Percentiles rank a stretch among this genome's conserved stretches.
phyloP scores from a whole-genome alignment of 2,329 filamentous ascomycete genomes.

The Hypomyces perniciosus region DNA sequence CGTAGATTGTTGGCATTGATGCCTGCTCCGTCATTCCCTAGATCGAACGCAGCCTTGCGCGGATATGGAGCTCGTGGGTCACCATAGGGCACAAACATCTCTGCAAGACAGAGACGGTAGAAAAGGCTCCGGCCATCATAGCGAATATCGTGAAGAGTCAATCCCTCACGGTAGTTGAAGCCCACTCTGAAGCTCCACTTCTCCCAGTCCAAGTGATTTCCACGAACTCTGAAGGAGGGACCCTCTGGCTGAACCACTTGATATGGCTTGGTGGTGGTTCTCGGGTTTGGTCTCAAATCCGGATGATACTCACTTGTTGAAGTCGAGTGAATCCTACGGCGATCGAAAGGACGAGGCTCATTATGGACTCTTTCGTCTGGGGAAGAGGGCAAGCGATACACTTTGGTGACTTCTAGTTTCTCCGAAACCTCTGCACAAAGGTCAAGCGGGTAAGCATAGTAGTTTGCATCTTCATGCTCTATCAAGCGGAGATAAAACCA shows the following conservation, averaged over 20 bases:
- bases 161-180: slow-evolving; percentile 65
- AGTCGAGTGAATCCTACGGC: neutral
- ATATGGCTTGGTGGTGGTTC: neutral
- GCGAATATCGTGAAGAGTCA: slow-evolving; percentile 61
- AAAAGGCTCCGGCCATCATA: slow-evolving; percentile 58
- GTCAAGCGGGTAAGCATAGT: slow-evolving; percentile 50
- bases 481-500: slow-evolving; percentile 33
- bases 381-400: slow-evolving; percentile 40
- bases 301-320: slow-evolving; percentile 1
- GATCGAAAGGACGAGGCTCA: neutral
- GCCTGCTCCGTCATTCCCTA: slow-evolving; percentile 61
- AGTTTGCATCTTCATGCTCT: slow-evolving; percentile 43
- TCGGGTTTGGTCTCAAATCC: neutral
- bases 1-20: slow-evolving; percentile 60
- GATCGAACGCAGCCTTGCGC: slow-evolving; percentile 64
- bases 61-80: slow-evolving; percentile 48
- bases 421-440: slow-evolving; percentile 45
- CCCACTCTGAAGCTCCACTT: slow-evolving; percentile 64
- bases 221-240: slow-evolving; percentile 26
- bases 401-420: slow-evolving; percentile 37
- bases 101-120: slow-evolving; percentile 5
- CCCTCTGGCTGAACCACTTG: slow-evolving; percentile 30
- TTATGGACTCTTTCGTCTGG: slow-evolving; percentile 26
- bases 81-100: slow-evolving; percentile 1
- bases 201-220: slow-evolving; percentile 48